Evolutionary conservation across 495 filamentous ascomycete genomes (phyloP).

Genomic region (Monascus purpureus): DNA sequence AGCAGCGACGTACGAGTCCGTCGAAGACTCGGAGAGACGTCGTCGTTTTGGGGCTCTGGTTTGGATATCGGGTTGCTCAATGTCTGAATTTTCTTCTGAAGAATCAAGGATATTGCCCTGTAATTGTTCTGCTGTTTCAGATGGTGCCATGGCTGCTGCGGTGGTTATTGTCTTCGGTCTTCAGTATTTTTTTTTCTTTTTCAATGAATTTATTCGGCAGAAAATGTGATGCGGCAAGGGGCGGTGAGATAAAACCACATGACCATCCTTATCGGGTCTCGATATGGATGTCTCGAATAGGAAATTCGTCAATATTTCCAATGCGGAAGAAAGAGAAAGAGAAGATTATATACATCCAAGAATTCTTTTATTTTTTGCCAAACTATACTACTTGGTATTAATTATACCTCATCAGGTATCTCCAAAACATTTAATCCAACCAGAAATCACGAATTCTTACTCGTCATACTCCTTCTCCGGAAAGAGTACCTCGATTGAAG

Average conservation of each 20-base stretch:
- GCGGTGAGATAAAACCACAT: slow-evolving; percentile 6
- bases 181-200: slow-evolving; percentile 2
- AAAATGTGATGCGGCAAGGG: slow-evolving; percentile 22
- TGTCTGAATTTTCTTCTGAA: too few relatives aligned
- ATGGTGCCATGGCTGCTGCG: slow-evolving; percentile 18
- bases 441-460: slow-evolving; percentile 7
- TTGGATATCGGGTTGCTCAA: slow-evolving; percentile 10
- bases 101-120: too few relatives aligned
- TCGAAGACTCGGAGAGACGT: slow-evolving; percentile 28
- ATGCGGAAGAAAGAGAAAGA: not conserved
- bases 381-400: not conserved
- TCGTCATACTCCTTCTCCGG: slow-evolving; percentile 18
- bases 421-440: not conserved
- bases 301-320: not conserved
- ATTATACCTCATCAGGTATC: not conserved
- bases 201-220: slow-evolving; percentile 23
- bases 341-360: not conserved
- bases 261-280: not conserved
- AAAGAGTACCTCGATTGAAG: slow-evolving; percentile 13
- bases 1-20: slow-evolving; percentile 23
- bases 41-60: slow-evolving; percentile 26
- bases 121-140: too few relatives aligned
- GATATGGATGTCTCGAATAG: not conserved
- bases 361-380: not conserved
- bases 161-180: not conserved